These are phyloP conservation scores for Elaeis oleifera DNA, from an alignment of 202 grass and related monocot genomes.

Conservation along the genomic window DNA sequence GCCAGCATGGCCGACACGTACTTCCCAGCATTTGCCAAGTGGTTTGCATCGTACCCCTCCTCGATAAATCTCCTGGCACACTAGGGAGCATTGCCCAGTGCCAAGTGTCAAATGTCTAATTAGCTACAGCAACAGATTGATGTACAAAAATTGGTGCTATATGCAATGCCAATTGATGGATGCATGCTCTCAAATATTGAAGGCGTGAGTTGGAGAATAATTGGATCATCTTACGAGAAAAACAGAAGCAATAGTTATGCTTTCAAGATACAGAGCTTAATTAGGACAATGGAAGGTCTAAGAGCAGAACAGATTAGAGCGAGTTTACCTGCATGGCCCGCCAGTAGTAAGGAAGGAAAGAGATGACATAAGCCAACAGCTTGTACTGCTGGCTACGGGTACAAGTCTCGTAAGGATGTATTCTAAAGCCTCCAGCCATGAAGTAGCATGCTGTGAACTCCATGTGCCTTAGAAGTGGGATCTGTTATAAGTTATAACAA, in stretches of 20 bases:
- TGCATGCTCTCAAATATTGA: no score
- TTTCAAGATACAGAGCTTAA: no score
- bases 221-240: no score
- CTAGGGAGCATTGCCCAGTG: conserved; percentile 1
- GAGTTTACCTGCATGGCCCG: conserved; percentile 29
- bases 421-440: conserved; percentile 25
- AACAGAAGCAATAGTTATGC: no score
- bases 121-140: no score
- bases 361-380: conserved; percentile 26
- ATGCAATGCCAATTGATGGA: no score
- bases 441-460: conserved; percentile 38
- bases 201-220: no score
- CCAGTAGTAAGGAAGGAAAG: conserved; percentile 46
- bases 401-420: conserved; percentile 27
- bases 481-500: conserved; percentile 4
- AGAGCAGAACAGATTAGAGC: conserved; percentile 1
- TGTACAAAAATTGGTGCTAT: no score
- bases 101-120: background rate
- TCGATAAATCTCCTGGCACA: conserved; percentile 40
- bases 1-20: conserved; percentile 38
- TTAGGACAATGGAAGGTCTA: background rate
- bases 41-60: conserved; percentile 29
- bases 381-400: conserved; percentile 25
- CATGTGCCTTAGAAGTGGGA: conserved; percentile 35
- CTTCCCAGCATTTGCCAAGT: conserved; percentile 36